Evolutionary conservation across 2,329 filamentous ascomycete species (phyloP), one percentile per base, ranked within the genome.

Genomic region (Epichloe scottii): DNA sequence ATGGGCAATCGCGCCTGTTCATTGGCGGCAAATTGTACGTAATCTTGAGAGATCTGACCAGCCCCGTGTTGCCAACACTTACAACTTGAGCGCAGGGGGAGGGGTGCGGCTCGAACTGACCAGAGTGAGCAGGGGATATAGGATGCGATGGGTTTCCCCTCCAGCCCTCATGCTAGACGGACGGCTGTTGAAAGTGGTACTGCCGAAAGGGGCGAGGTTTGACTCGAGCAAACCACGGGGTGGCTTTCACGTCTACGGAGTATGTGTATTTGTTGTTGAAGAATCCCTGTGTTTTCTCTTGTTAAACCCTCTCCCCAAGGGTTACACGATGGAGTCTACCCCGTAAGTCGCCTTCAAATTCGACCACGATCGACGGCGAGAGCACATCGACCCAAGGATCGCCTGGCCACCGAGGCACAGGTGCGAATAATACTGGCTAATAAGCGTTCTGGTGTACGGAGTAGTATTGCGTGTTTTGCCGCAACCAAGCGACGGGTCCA

Each of bases 11-110:
- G 19, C 14, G 26, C 37, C 23, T 34, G 15, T 37, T 43, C 6
- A 50, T 45, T 46, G 50, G 26, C 30, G 40, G 42, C 40, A 35
- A 35, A 21, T 30, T 48, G 39, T 51, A 51, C 47, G 46, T 50
- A 51, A 46, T 42, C 37, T 49, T 33, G 30, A 35, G 33, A 50
- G 44, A 50, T 46, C 44, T 50, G 43, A 47, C 39, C 48, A 51
- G 51, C 48, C 39, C 46, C 33, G 21, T 51, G 30, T 30, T 44
- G 45, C 52, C 52, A 26, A 26, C 26, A 26, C 26, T 8, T 26
- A 26, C 7, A 26, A n/a, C n/a, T n/a, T 26, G 1, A 26, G 26
- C 1, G 26, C 0, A 26, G 14, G 30, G 26, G 47, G 37, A 26
- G 15, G 15, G 40, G 49, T 41, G 46, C 35, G 26, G 40, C 21